Percentiles rank a stretch among this genome's conserved stretches.
Conservation (phyloP, 495 filamentous ascomycete genomes). For the Haplographium delicatum region DNA sequence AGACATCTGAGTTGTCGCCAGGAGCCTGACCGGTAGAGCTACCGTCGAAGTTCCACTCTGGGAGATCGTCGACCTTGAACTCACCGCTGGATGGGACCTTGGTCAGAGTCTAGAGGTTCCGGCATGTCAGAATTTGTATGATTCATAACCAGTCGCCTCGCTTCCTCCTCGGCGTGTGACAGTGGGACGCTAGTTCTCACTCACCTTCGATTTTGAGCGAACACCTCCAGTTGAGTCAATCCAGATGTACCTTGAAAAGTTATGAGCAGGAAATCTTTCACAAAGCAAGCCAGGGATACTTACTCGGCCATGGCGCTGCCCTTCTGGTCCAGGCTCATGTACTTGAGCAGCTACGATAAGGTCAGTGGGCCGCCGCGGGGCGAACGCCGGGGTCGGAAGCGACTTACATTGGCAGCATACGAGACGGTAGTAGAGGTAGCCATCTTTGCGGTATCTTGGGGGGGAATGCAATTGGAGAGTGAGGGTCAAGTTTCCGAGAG, state of each 20-base stretch:
- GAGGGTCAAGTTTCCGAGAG: slow-evolving; percentile 25
- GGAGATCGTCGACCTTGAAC: slow-evolving; percentile 69
- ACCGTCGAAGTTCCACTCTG: slow-evolving; percentile 99
- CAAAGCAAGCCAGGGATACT: background rate
- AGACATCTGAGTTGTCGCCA: slow-evolving; percentile 96
- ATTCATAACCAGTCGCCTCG: background rate
- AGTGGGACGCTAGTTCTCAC: slow-evolving; percentile 34
- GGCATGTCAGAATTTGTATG: slow-evolving; percentile 21
- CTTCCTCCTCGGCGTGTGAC: slow-evolving; percentile 15
- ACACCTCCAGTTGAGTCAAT: slow-evolving; percentile 74
- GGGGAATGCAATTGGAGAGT: slow-evolving; percentile 29
- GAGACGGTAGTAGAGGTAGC: slow-evolving; percentile 55
- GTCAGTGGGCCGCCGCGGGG: slow-evolving; percentile 13
- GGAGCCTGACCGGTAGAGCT: slow-evolving; percentile 92
- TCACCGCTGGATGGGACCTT: slow-evolving; percentile 46
- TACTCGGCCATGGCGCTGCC: slow-evolving; percentile 87
- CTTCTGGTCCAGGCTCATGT: slow-evolving; percentile 84
- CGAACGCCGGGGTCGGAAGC: slow-evolving; percentile 20
- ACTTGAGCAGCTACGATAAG: slow-evolving; percentile 71
- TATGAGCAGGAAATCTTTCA: background rate
- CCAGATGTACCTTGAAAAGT: slow-evolving; percentile 74
- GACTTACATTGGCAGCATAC: slow-evolving; percentile 66
- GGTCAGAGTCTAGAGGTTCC: slow-evolving; percentile 63
- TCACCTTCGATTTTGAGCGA: slow-evolving; percentile 89
- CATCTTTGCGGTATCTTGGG: slow-evolving; percentile 44